Conservation (phyloP, 257 asterid species). For the Solanum ossicruentum region DNA sequence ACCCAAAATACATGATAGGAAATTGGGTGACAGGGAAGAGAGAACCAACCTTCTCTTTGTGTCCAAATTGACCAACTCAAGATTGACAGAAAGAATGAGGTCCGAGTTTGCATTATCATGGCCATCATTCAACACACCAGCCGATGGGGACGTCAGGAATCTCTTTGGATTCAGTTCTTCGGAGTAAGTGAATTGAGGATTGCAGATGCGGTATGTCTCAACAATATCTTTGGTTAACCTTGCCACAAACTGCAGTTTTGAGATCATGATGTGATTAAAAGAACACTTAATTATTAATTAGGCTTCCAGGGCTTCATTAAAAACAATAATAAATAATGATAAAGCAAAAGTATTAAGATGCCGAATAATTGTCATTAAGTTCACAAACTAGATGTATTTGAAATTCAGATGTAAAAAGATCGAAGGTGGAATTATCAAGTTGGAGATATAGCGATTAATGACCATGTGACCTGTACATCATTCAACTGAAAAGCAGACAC, state of each 20-base stretch:
- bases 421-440: background rate
- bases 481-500: background rate
- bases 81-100: conserved; percentile 74
- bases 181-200: conserved; percentile 68
- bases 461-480: background rate
- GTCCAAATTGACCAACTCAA: conserved; percentile 52
- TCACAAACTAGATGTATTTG: background rate
- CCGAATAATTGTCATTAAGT: too few species aligned
- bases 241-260: conserved; percentile 64
- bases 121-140: conserved; percentile 81
- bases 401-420: background rate
- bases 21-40: background rate
- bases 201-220: conserved; percentile 79
- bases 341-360: background rate
- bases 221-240: conserved; percentile 85
- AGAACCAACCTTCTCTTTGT: conserved; percentile 56
- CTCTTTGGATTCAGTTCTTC: conserved; percentile 81
- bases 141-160: conserved; percentile 89
- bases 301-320: background rate
- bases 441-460: background rate
- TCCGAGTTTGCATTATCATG: conserved; percentile 85
- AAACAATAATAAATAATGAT: background rate
- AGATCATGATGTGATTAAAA: background rate
- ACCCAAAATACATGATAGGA: background rate
- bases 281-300: background rate